Evolutionary conservation across 176 grass and related monocot genomes (phyloP).

Genomic region (Urochloa ruziziensis): DNA sequence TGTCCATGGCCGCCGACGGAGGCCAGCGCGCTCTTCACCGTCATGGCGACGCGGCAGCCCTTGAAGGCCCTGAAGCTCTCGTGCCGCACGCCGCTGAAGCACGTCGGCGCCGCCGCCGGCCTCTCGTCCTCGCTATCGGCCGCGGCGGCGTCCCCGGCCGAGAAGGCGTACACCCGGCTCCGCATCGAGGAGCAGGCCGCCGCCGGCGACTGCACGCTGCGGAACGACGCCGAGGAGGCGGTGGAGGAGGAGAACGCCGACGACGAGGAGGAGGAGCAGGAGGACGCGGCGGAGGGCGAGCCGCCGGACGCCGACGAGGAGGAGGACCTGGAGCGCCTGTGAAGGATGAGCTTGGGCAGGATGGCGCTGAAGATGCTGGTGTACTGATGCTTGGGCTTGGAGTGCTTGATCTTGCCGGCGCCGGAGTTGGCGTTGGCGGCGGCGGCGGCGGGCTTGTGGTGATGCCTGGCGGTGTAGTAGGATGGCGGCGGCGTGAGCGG

Average conservation of each 20-base stretch:
- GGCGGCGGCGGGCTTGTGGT: not conserved
- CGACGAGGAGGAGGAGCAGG: conserved; percentile 27
- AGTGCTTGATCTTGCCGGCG: conserved; percentile 27
- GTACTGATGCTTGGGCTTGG: conserved; percentile 38
- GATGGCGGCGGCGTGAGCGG: conserved; percentile 80
- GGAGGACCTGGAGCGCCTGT: not conserved
- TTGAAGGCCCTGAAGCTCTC: conserved; percentile 38
- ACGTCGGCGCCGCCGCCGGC: not conserved
- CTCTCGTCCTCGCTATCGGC: conserved; percentile 14
- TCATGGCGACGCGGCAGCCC: conserved; percentile 42
- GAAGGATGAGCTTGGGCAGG: conserved; percentile 47
- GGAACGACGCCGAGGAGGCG: conserved; percentile 7
- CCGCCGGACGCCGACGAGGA: conserved; percentile 36
- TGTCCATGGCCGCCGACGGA: conserved; percentile 21
- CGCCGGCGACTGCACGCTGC: conserved; percentile 28
- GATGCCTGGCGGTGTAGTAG: conserved; percentile 42
- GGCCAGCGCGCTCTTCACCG: conserved; percentile 37
- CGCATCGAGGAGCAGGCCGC: conserved; percentile 40
- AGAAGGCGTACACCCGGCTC: conserved; percentile 18
- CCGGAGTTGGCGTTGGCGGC: not conserved
- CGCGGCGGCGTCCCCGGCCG: not conserved
- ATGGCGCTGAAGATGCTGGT: conserved; percentile 47
- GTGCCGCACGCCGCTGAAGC: conserved; percentile 48
- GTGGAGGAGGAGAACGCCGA: conserved; percentile 36
- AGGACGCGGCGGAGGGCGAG: conserved; percentile 34